phyloP scores from a whole-genome alignment of 2,329 filamentous ascomycete genomes.

The Zymoseptoria pseudotritici region DNA sequence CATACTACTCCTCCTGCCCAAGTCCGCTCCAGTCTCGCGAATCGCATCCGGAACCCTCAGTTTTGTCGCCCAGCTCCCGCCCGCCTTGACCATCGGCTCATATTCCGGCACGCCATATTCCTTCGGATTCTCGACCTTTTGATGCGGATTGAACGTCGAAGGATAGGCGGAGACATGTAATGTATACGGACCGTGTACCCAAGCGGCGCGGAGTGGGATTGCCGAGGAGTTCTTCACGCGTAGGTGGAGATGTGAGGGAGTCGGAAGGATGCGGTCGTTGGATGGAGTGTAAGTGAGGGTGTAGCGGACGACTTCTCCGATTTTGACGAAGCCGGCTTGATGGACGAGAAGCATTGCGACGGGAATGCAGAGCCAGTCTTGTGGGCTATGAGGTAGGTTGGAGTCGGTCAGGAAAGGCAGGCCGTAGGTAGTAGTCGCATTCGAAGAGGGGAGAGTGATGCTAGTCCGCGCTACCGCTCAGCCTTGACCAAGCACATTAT shows the following conservation, averaged over 20 bases:
- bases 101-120: slow-evolving; percentile 65
- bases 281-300: slow-evolving; percentile 88
- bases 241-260: slow-evolving; percentile 71
- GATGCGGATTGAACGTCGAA: slow-evolving; percentile 72
- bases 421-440: no score
- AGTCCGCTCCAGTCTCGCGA: slow-evolving; percentile 51
- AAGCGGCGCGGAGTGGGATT: slow-evolving; percentile 85
- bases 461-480: background rate
- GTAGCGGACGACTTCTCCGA: slow-evolving; percentile 86
- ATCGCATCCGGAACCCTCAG: slow-evolving; percentile 74
- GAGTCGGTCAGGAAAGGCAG: background rate
- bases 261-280: slow-evolving; percentile 80
- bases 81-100: slow-evolving; percentile 93
- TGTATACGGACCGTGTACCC: slow-evolving; percentile 92
- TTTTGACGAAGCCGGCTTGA: slow-evolving; percentile 83
- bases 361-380: background rate
- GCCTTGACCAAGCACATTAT: background rate
- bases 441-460: background rate
- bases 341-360: slow-evolving; percentile 75
- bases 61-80: slow-evolving; percentile 74
- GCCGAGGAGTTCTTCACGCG: slow-evolving; percentile 88
- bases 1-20: slow-evolving; percentile 29
- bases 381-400: background rate
- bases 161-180: slow-evolving; percentile 83
- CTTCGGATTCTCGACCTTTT: slow-evolving; percentile 62